phyloP scores from a whole-genome alignment of 441 rosid genomes.

The Populus trichocarpa region DNA sequence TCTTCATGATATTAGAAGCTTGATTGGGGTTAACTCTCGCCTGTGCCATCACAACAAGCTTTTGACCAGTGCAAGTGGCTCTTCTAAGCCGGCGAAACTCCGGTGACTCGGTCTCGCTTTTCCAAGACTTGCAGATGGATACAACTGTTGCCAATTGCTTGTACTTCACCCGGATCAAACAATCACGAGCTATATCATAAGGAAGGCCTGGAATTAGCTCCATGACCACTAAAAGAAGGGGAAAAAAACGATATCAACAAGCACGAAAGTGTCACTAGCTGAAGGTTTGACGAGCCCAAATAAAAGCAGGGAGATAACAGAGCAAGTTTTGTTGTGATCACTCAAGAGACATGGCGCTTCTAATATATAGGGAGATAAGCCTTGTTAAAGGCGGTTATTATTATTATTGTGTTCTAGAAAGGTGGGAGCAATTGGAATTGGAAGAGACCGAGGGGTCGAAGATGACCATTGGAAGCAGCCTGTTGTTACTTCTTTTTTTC shows the following conservation, averaged over 20 bases:
- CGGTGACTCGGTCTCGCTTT: constrained; percentile 24
- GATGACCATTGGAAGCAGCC: background rate
- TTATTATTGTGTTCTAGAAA: background rate
- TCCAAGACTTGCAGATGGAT: constrained; percentile 40
- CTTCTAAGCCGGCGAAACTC: constrained; percentile 28
- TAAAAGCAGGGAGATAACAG: background rate
- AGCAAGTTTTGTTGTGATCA: background rate
- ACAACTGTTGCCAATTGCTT: constrained; percentile 17
- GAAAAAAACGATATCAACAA: background rate
- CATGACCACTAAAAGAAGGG: background rate
- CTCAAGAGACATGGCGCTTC: background rate
- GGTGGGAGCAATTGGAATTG: background rate
- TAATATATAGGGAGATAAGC: background rate
- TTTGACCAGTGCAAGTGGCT: constrained; percentile 31
- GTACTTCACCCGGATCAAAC: constrained; percentile 33
- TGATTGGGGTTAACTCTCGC: constrained; percentile 30
- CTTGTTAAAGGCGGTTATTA: background rate
- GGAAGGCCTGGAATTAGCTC: constrained; percentile 40
- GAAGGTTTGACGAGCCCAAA: too few relatives aligned
- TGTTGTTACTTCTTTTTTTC: too few relatives aligned
- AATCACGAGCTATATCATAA: constrained; percentile 36
- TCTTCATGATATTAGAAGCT: constrained; percentile 23
- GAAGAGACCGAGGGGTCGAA: background rate
- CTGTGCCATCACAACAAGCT: constrained; percentile 49
- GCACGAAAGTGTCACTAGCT: background rate